Percentiles rank a stretch among this genome's conserved stretches.
Evolutionary conservation across 306 rosid species (phyloP).

Genomic region (Castanopsis chinensis): DNA sequence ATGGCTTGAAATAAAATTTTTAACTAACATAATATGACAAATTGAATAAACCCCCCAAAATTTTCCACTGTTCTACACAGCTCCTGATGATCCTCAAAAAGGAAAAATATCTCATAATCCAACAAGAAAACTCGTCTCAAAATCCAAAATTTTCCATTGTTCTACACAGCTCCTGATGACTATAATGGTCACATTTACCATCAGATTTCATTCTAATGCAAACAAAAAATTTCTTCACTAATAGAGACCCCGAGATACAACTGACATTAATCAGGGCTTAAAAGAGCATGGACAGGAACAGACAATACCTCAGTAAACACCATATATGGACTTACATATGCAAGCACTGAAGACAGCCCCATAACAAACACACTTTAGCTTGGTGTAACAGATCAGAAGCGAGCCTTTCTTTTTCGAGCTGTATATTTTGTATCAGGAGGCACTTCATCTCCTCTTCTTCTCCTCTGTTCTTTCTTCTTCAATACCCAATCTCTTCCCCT

Average conservation of each 20-base stretch:
- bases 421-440: constrained; percentile 78
- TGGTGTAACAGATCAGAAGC: constrained; percentile 45
- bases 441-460: constrained; percentile 78
- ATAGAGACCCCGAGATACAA: not conserved
- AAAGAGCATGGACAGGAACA: not conserved
- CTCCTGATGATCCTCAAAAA: not conserved
- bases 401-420: constrained; percentile 79
- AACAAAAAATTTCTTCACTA: not conserved
- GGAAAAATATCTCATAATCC: not conserved
- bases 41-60: not conserved
- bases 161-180: not conserved
- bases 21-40: not conserved
- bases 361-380: not conserved
- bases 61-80: not conserved
- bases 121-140: not conserved
- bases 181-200: not conserved
- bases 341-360: not conserved
- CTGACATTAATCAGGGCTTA: not conserved
- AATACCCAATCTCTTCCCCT: constrained; percentile 81
- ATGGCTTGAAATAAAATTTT: too few species aligned
- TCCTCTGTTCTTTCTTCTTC: constrained; percentile 87
- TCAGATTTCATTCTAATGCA: not conserved
- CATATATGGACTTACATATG: not conserved
- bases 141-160: too few species aligned
- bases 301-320: not conserved